Evolutionary conservation across 2,329 filamentous ascomycete genomes (phyloP), one percentile per base, ranked within the genome.

Genomic region (Phialocephala sp.): DNA sequence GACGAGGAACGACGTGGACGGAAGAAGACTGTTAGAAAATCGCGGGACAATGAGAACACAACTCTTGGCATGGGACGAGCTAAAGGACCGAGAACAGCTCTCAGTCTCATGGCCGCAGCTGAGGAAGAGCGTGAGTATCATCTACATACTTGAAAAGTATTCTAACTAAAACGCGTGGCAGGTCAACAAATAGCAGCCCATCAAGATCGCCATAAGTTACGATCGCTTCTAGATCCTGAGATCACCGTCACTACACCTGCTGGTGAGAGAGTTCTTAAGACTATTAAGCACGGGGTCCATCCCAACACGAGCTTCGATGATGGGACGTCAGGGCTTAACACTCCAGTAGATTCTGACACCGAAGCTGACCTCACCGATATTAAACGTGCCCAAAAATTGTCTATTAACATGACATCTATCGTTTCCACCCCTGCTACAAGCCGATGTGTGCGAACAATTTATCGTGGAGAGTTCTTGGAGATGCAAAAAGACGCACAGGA

Each of bases 311-410:
- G 89, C 76, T 97, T 94, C 76, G 94, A 97, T 73, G 71, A 72
- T 43, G 71, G 67, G 2, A 73, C 80, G n/a, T 87, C 86, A 5
- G 82, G 82, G 4, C 79, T 80, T 2, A 77, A 82, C 74, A 80
- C 84, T 78, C 90, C 80, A 0, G 84, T 93, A 64, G 91, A 93
- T 68, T 96, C 93, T 1, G 95, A 98, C 66, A 90, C 93, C 37
- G 93, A 97, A 76, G 90, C 90, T 27, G 92, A 96, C 64, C 83
- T 94, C 58, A 89, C 88, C 35, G 94, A 97, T 71, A 92, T 98
- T 72, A 92, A 91, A 77, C 87, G 90, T 39, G 95, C 95, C 0
- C 95, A 98, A 78, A 92, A 91, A 69, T 85, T 99, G 58, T 86
- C 89, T 1, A 86, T 98, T 67, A 89, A 89, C 59, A 89, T 94